Base-by-base conservation (phyloP, 2,329 filamentous ascomycete genomes). In the Akanthomyces lecanii region DNA sequence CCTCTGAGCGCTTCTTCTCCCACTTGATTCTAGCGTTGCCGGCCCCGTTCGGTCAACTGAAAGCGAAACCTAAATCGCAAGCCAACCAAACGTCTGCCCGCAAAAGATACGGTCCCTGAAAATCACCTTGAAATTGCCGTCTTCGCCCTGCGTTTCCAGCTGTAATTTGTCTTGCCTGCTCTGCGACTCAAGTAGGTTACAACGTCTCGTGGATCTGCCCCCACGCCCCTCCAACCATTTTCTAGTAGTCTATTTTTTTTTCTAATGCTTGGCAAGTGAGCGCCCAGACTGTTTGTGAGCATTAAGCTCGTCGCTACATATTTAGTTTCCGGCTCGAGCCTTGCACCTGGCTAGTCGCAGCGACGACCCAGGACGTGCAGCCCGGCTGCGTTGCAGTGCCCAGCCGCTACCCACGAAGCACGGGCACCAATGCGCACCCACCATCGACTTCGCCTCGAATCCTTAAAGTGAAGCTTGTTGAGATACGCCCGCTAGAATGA, bases 381-480 rank as follows among this genome's bases (percentile, higher is more conserved):
- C 4, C 28, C n/a, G 7, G 33, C 23, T 5, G 28, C 30, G 55
- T 36, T 23, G 47, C 38, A 56, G 8, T 45, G 48, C 58, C 58
- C 38, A 61, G 50, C 48, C 58, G 50, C 58, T 61, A 61, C 58
- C 4, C 48, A 18, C 12, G 14, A 25, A 38, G 58, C 58, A 61
- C 58, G 58, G 50, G 50, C 25, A 61, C 38, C 38, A 36, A 5
- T 44, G 50, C 25, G 58, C 36, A 45, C 48, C 48, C 18, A 16
- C 58, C 50, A 21, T 48, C 40, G 4, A 21, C 25, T 36, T n/a
- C 38, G 50, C 48, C 58, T 30, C 58, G 21, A 28, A 53, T 36
- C 21, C 48, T 28, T 61, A 61, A 52, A 61, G 36, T 58, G 50
- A 61, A 61, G 58, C 58, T 61, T 61, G 28, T 61, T 61, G 58